Evolutionary conservation across 768 basidiomycete genomes (phyloP).

Genomic region (Bullera alba): DNA sequence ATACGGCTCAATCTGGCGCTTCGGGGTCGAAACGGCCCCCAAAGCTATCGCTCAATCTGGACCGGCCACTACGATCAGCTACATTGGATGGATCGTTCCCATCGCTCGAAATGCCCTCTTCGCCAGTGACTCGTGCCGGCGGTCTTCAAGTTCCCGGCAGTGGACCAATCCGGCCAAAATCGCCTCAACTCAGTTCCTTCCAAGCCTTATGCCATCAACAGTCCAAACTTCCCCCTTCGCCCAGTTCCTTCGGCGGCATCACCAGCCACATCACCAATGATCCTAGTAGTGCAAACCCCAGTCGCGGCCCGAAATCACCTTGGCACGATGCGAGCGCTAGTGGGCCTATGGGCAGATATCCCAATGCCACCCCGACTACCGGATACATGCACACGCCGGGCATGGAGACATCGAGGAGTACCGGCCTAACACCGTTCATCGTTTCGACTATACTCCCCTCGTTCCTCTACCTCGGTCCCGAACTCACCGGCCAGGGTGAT

Average conservation of each 20-base stretch:
- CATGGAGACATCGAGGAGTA: conserved; percentile 5
- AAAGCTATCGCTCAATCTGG: conserved; percentile 31
- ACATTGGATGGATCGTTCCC: conserved; percentile 12
- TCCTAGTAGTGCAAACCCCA: neutral
- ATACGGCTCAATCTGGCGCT: neutral
- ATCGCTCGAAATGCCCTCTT: neutral
- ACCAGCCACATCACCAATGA: neutral
- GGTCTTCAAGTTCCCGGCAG: neutral
- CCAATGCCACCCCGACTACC: neutral
- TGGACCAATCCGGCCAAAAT: neutral
- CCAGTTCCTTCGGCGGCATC: conserved; percentile 26
- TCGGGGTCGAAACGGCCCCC: conserved; percentile 17
- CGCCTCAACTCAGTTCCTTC: conserved; percentile 8
- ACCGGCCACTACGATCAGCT: conserved; percentile 22
- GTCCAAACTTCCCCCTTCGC: conserved; percentile 29
- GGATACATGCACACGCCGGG: neutral
- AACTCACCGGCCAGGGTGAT: conserved; percentile 67
- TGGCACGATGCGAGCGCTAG: too few species aligned
- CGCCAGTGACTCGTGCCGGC: too few species aligned
- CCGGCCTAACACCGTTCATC: conserved; percentile 52
- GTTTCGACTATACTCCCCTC: conserved; percentile 85
- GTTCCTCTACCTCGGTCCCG: conserved; percentile 87
- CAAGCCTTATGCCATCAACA: conserved; percentile 23
- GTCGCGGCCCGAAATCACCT: neutral
- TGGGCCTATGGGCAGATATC: neutral